Base-by-base conservation (phyloP, 257 asterid species). In the Solanum peruvianum region DNA sequence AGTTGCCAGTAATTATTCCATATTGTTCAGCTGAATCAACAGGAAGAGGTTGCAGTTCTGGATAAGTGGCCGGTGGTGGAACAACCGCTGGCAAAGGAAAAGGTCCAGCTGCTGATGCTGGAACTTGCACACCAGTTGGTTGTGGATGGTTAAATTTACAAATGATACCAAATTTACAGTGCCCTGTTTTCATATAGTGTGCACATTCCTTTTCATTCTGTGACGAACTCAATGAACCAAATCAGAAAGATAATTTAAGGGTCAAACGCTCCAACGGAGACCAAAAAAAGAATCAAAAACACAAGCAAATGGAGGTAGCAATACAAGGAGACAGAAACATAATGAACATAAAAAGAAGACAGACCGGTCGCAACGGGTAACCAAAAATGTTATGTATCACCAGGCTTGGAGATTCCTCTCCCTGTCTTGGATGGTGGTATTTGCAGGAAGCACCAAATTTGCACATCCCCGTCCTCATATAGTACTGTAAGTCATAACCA, bases 121-220 rank as follows among this genome's bases (percentile, higher is more conserved):
- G 91, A 75, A 86, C 52, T 78, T 88, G 91, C 52, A 83, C 60
- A 49, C 92, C 95, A 41, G 90, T 91, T 66, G 94, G 96, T 90
- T 92, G 96, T 69, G 98, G 96, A 78, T 95, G 98, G 91, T 95
- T 94, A 90, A 87, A 94, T 92, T 94, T 95, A 89, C 98, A 94
- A 87, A 95, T 92, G 77, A 88, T 85, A 4, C 98, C 97, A 80
- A 92, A 95, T 88, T 94, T 95, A 92, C 98, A 95, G 47, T 90
- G 93, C 88, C 95, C 98, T 11, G 95, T 95, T 91, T 92, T 95
- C 47, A 88, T 89, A 86, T 91, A 95, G 90, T 92, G 92, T 12
- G 93, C 86, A 87, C 98, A 95, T 88, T 95, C 97, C 80, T 91
- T 91, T 93, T 94, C 96, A 78, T 96, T 97, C 98, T 94, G 96